Percentiles rank a stretch among this genome's conserved stretches.
phyloP scores from a whole-genome alignment of 257 asterid species.

The Prunella vulgaris region DNA sequence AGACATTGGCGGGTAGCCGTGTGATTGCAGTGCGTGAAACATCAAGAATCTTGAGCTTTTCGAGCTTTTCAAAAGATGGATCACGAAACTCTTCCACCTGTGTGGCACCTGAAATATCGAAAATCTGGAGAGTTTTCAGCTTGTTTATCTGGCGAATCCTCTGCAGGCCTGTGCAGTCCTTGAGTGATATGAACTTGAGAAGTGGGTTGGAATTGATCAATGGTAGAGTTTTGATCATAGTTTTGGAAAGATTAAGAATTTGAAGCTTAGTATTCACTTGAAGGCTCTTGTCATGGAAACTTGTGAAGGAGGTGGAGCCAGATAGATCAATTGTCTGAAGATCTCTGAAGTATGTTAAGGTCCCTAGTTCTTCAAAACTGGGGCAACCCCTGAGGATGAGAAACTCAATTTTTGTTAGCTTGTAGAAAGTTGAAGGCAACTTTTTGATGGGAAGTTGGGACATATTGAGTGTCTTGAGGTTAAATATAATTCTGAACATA shows the following conservation, averaged over 20 bases:
- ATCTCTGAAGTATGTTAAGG: constrained; percentile 7
- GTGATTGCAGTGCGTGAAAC: constrained; percentile 30
- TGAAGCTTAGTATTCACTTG: constrained; percentile 15
- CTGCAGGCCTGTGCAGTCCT: constrained; percentile 17
- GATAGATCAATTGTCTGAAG: constrained; percentile 37
- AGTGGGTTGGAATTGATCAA: constrained; percentile 23
- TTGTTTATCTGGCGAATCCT: constrained; percentile 29
- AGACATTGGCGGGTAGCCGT: constrained; percentile 26
- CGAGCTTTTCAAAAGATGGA: constrained; percentile 25
- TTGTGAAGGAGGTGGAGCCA: constrained; percentile 17
- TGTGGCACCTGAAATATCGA: constrained; percentile 36
- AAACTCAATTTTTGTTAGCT: constrained; percentile 12
- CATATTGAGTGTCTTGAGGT: constrained; percentile 28
- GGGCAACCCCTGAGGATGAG: constrained; percentile 25
- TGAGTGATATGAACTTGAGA: constrained; percentile 29
- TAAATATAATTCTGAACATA: background rate
- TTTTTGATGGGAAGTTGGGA: background rate
- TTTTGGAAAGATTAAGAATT: constrained; percentile 30
- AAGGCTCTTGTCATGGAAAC: constrained; percentile 34
- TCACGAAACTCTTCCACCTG: constrained; percentile 36
- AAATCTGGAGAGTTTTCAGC: constrained; percentile 21
- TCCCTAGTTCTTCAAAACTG: background rate
- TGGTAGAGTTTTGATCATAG: constrained; percentile 30
- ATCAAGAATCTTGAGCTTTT: constrained; percentile 21
- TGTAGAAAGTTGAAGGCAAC: constrained; percentile 14